Evolutionary conservation across 2,329 filamentous ascomycete species (phyloP).

Genomic region (Daldinia sp.): DNA sequence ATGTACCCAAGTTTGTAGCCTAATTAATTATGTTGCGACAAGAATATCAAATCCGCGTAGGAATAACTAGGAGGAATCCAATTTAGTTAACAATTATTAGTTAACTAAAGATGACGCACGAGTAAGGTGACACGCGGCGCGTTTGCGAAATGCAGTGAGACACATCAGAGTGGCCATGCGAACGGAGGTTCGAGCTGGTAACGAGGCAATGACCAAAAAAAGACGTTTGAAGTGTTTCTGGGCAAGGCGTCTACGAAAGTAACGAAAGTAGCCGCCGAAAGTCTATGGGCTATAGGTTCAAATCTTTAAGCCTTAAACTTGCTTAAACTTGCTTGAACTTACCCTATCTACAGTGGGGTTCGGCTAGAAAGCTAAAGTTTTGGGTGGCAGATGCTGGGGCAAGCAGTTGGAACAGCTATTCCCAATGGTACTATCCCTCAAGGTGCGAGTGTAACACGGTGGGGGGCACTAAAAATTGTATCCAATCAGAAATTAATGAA

Average conservation of each 20-base stretch:
- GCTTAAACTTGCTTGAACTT: too few species aligned
- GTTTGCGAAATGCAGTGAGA: conserved; percentile 35
- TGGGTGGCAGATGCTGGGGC: conserved; percentile 6
- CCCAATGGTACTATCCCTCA: background rate
- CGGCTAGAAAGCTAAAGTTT: conserved; percentile 9
- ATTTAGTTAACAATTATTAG: too few species aligned
- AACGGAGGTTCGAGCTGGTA: conserved; percentile 13
- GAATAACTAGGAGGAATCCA: background rate
- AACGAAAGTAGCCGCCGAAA: conserved; percentile 35
- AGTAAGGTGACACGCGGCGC: conserved; percentile 38
- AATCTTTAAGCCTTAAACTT: conserved; percentile 10
- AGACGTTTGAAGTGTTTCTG: conserved; percentile 8
- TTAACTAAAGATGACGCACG: conserved; percentile 32
- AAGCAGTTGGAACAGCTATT: conserved; percentile 12
- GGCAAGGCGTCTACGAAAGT: conserved; percentile 30
- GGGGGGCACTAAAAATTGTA: too few species aligned
- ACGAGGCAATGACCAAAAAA: too few species aligned
- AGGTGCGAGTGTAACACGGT: too few species aligned
- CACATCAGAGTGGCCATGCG: conserved; percentile 36
- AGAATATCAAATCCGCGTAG: background rate
- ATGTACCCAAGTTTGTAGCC: conserved; percentile 7
- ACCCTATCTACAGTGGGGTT: conserved; percentile 13
- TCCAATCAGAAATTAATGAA: too few species aligned
- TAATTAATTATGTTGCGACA: conserved; percentile 17
- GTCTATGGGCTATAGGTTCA: too few species aligned